Conservation (phyloP, 1,284 basidiomycete species). For the Ceratobasidium sp. region DNA sequence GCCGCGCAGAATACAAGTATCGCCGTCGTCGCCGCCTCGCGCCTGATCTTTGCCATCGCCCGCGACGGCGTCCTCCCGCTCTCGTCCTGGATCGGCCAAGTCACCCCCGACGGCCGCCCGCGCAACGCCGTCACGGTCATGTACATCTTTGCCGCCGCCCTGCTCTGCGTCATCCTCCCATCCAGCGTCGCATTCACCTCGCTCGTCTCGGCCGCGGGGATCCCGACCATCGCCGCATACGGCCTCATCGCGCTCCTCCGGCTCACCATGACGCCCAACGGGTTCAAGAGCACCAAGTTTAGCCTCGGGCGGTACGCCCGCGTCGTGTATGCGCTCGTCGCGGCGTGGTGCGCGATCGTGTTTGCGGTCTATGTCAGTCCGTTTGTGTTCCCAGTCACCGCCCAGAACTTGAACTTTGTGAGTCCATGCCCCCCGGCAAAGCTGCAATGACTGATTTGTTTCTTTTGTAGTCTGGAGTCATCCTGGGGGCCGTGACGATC, state of each 20-base stretch:
- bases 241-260: conserved; percentile 78
- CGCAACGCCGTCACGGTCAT: conserved; percentile 85
- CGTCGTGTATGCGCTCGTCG: conserved; percentile 73
- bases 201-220: conserved; percentile 80
- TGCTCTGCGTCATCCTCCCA: conserved; percentile 85
- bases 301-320: conserved; percentile 71
- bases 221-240: conserved; percentile 86
- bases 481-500: conserved; percentile 79
- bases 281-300: conserved; percentile 77
- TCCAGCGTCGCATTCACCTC: conserved; percentile 89
- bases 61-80: conserved; percentile 87
- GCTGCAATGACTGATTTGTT: background rate
- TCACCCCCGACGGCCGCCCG: conserved; percentile 76
- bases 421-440: conserved; percentile 53
- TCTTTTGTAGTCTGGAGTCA: conserved; percentile 69
- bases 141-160: conserved; percentile 72
- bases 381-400: conserved; percentile 80
- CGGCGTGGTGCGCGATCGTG: conserved; percentile 75
- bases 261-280: conserved; percentile 76
- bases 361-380: conserved; percentile 82
- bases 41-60: conserved; percentile 86
- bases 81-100: conserved; percentile 80
- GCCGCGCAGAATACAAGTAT: conserved; percentile 79
- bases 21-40: conserved; percentile 83
- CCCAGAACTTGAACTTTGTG: conserved; percentile 82